Evolutionary conservation across 352 stramenopile genomes (phyloP), one percentile per base, ranked within the genome.

Genomic region (Pythium utonaiense): DNA sequence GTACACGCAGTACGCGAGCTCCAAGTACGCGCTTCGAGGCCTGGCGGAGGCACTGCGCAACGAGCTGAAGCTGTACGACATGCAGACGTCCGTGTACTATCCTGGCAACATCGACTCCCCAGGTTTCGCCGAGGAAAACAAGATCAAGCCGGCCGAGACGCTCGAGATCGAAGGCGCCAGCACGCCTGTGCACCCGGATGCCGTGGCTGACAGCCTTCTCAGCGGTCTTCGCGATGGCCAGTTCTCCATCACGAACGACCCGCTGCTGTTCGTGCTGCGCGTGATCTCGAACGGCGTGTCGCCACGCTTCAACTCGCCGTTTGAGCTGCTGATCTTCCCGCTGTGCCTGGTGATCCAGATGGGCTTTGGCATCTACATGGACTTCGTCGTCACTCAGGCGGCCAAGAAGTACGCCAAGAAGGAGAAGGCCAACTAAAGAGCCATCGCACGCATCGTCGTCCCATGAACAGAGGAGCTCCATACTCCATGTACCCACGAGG

Each of bases 41-140:
- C 71, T 94, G 40, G 80, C 81, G 9, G 86, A 96, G 56, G 77
- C 81, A 52, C 62, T 91, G 50, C 80, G 83, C 53, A 92, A 91
- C 53, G 86, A 95, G 64, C 70, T 95, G 22, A 69, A 79, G 64
- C 66, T 86, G 3, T 91, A 83, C 62, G 72, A 74, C 48, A 90
- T 95, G 41, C 56, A 62, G 33, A 81, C 89, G 58, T 86, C 77
- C 47, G 81, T 91, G 57, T 93, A 76, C 59, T 94, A 91, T 67
- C 86, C 86, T 0, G 83, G 82, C 48, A 91, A 89, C 70, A 93
- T 96, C 60, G 86, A 93, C 73, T 83, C 82, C 30, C 83, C 83
- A 14, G 83, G 83, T 17, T 93, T 77, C 33, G 70, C 75, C 40
- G 75, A 88, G 63, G 83, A 96, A 54, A 87, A 93, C 63, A 73